Percentiles rank a stretch among this genome's conserved stretches.
These are phyloP conservation scores for Asterophora parasitica DNA, from an alignment of 768 basidiomycete species.

Conservation along the genomic window DNA sequence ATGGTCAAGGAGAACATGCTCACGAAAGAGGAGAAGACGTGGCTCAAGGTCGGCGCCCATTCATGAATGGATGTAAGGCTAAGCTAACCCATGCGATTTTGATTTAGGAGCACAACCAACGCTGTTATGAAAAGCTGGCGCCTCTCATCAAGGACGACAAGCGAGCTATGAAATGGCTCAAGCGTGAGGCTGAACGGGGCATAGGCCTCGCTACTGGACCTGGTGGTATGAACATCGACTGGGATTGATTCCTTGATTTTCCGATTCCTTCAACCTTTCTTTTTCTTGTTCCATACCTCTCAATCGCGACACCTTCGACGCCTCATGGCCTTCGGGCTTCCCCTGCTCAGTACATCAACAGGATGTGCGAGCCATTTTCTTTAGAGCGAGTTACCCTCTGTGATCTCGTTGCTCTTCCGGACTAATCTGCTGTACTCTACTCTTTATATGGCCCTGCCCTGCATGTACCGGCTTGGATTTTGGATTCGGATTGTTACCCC, in stretches of 20 bases:
- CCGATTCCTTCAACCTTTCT: not conserved
- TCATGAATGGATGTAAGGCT: constrained; percentile 3
- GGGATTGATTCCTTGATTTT: constrained; percentile 48
- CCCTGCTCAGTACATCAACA: not conserved
- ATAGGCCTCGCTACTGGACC: constrained; percentile 69
- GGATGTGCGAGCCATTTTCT: constrained; percentile 4
- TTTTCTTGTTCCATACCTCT: constrained; percentile 9
- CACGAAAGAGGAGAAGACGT: constrained; percentile 78
- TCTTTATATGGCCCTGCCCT: constrained; percentile 3
- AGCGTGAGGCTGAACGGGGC: constrained; percentile 68
- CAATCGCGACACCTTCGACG: not conserved
- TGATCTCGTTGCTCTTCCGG: not conserved
- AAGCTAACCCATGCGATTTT: not conserved
- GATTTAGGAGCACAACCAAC: constrained; percentile 72
- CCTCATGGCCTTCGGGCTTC: not conserved
- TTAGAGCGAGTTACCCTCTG: not conserved
- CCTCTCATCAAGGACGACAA: constrained; percentile 72
- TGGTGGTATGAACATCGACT: constrained; percentile 73
- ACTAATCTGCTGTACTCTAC: constrained; percentile 2
- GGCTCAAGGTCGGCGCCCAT: constrained; percentile 62
- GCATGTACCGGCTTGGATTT: not conserved
- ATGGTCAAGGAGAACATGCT: constrained; percentile 86
- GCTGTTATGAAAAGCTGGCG: constrained; percentile 59
- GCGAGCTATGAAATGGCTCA: constrained; percentile 76
- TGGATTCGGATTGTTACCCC: not conserved